Evolutionary conservation across 2,329 filamentous ascomycete genomes (phyloP).

Genomic region (Venturia asperata): DNA sequence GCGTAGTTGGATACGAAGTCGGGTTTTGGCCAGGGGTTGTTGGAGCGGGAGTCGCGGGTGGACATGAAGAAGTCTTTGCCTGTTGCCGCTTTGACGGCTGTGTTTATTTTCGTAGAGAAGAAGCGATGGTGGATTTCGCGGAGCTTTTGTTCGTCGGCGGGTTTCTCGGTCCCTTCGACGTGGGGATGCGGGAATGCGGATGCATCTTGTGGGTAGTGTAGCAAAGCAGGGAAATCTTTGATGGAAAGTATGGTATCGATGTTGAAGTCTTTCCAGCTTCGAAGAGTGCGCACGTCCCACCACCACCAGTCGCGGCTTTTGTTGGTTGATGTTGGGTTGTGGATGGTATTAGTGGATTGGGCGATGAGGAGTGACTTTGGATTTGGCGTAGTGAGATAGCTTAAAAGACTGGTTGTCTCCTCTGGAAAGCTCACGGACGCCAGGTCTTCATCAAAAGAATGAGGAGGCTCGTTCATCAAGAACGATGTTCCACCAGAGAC

Average conservation of each 20-base stretch:
- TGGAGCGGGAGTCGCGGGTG: conserved; percentile 30
- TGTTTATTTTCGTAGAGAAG: conserved; percentile 82
- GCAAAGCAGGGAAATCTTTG: conserved; percentile 64
- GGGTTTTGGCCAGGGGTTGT: conserved; percentile 42
- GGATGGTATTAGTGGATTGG: conserved; percentile 64
- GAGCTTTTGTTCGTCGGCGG: conserved; percentile 71
- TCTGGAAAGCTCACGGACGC: conserved; percentile 26
- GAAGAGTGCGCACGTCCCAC: conserved; percentile 89
- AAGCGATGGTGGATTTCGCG: conserved; percentile 68
- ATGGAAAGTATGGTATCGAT: conserved; percentile 63
- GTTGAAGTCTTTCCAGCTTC: conserved; percentile 76
- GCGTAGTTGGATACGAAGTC: conserved; percentile 60
- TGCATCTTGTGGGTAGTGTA: conserved; percentile 56
- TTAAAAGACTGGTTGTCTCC: conserved; percentile 61
- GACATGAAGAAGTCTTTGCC: conserved; percentile 52
- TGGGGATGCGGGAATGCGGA: conserved; percentile 53
- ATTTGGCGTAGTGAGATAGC: conserved; percentile 72
- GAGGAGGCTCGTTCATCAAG: conserved; percentile 18
- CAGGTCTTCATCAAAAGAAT: conserved; percentile 24
- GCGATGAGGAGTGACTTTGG: conserved; percentile 76
- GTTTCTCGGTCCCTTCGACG: conserved; percentile 52
- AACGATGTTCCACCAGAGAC: conserved; percentile 10
- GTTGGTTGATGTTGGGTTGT: conserved; percentile 47
- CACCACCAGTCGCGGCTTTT: conserved; percentile 64
- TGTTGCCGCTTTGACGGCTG: conserved; percentile 70